These are phyloP conservation scores for Neurospora sp. DNA, from an alignment of 495 filamentous ascomycete species.

Conservation along the genomic window DNA sequence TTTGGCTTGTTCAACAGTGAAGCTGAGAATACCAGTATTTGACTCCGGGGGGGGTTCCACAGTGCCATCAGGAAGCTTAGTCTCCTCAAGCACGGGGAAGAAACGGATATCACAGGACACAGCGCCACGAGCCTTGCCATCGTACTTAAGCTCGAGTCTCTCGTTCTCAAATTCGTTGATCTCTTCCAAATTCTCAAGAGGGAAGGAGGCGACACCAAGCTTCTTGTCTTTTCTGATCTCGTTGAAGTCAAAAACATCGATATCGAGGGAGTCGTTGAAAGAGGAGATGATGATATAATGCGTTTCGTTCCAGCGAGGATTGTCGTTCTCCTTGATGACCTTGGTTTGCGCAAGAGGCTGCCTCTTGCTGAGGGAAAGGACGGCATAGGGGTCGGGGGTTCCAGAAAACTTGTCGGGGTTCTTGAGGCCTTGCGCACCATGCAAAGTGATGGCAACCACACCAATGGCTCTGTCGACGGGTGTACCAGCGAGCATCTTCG, in stretches of 20 bases:
- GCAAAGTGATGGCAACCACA: slow-evolving; percentile 81
- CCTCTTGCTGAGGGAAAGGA: slow-evolving; percentile 77
- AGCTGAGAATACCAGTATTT: slow-evolving; percentile 84
- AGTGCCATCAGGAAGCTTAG: slow-evolving; percentile 64
- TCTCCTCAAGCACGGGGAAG: slow-evolving; percentile 80
- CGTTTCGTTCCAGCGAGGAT: slow-evolving; percentile 92
- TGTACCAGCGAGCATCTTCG: slow-evolving; percentile 95
- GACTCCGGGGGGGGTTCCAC: slow-evolving; percentile 72
- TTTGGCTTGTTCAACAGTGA: slow-evolving; percentile 91
- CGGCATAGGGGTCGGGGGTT: slow-evolving; percentile 84
- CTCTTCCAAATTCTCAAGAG: slow-evolving; percentile 70
- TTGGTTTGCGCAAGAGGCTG: slow-evolving; percentile 79
- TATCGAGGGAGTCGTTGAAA: slow-evolving; percentile 72
- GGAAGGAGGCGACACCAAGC: slow-evolving; percentile 75
- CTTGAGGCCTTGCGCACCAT: slow-evolving; percentile 84
- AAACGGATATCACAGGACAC: slow-evolving; percentile 78
- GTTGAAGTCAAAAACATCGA: slow-evolving; percentile 86
- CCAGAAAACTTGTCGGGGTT: slow-evolving; percentile 91
- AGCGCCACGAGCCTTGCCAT: slow-evolving; percentile 72
- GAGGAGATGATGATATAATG: slow-evolving; percentile 89
- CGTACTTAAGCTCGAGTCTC: slow-evolving; percentile 71
- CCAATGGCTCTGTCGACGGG: slow-evolving; percentile 94
- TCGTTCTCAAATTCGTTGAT: slow-evolving; percentile 71
- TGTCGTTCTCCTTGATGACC: slow-evolving; percentile 70
- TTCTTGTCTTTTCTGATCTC: slow-evolving; percentile 95